phyloP scores from a whole-genome alignment of 768 basidiomycete genomes.

The Rhizopogon rudus region DNA sequence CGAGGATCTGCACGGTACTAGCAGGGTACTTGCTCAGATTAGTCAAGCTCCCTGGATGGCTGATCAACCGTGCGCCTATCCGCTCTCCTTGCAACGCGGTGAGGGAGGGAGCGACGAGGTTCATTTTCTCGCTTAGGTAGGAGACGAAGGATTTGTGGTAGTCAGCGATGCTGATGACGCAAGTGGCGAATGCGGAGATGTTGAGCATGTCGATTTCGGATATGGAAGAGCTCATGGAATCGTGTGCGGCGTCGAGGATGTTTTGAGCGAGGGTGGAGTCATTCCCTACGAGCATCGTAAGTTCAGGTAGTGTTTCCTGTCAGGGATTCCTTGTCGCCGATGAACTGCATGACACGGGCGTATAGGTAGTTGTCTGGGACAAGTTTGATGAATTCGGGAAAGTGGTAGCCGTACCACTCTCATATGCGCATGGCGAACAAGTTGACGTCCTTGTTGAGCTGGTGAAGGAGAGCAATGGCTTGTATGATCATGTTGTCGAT shows the following conservation, averaged over 20 bases:
- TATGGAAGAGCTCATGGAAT: conserved; percentile 91
- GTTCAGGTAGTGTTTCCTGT: conserved; percentile 68
- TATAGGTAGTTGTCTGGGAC: conserved; percentile 95
- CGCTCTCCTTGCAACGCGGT: conserved; percentile 89
- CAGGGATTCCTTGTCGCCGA: conserved; percentile 84
- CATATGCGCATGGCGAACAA: conserved; percentile 97
- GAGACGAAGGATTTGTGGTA: conserved; percentile 88
- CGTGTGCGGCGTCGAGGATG: conserved; percentile 88
- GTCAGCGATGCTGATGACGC: conserved; percentile 88
- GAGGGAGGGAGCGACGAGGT: conserved; percentile 89
- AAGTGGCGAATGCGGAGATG: conserved; percentile 84
- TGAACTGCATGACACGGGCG: conserved; percentile 77
- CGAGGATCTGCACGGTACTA: conserved; percentile 95
- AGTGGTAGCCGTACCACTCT: conserved; percentile 99
- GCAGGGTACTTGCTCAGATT: conserved; percentile 98
- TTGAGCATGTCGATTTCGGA: conserved; percentile 94
- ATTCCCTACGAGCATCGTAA: conserved; percentile 78
- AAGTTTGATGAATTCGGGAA: conserved; percentile 91
- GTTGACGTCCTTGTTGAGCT: conserved; percentile 99
- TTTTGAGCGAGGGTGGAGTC: conserved; percentile 86
- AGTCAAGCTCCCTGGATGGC: conserved; percentile 93
- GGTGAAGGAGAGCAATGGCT: conserved; percentile 96
- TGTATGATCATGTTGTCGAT: conserved; percentile 99
- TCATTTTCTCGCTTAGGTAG: conserved; percentile 96
- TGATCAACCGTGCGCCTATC: conserved; percentile 88